A percentile compares a stretch with the other conserved stretches of the same genome.
These are phyloP conservation scores for Singerocomus inundabilis DNA, from an alignment of 1,284 basidiomycete genomes.

Conservation along the genomic window DNA sequence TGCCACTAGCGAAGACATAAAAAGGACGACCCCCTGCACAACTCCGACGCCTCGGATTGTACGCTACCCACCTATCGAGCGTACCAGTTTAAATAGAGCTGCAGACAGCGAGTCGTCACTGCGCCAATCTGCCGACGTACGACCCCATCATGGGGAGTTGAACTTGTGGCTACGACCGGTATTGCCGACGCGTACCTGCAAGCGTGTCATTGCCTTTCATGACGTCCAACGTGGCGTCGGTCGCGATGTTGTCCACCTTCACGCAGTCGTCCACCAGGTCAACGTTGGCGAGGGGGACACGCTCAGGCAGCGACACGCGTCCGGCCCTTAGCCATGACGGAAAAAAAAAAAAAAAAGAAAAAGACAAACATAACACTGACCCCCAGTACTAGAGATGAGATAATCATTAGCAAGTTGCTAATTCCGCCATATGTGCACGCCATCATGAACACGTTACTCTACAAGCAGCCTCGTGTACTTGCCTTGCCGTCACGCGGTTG, in stretches of 20 bases:
- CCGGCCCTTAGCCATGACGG: not conserved
- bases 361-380: not conserved
- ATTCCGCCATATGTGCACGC: constrained; percentile 14
- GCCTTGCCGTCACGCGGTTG: constrained; percentile 22
- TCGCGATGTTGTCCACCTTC: no score
- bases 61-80: no score
- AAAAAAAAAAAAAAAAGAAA: not conserved
- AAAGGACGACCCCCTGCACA: no score
- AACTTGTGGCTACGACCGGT: not conserved
- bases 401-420: constrained; percentile 10
- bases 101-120: no score
- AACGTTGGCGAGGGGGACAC: not conserved
- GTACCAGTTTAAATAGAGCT: no score
- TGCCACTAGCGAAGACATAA: no score
- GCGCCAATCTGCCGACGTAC: not conserved
- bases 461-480: constrained; percentile 20
- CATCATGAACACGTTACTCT: constrained; percentile 16
- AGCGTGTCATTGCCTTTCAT: not conserved
- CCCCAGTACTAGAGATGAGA: constrained; percentile 16
- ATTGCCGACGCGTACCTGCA: constrained; percentile 15
- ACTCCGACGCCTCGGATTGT: no score
- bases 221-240: not conserved
- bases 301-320: not conserved
- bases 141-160: not conserved
- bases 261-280: not conserved